Base-by-base conservation (phyloP, 2,329 filamentous ascomycete species). In the Pseudogymnoascus sp. region DNA sequence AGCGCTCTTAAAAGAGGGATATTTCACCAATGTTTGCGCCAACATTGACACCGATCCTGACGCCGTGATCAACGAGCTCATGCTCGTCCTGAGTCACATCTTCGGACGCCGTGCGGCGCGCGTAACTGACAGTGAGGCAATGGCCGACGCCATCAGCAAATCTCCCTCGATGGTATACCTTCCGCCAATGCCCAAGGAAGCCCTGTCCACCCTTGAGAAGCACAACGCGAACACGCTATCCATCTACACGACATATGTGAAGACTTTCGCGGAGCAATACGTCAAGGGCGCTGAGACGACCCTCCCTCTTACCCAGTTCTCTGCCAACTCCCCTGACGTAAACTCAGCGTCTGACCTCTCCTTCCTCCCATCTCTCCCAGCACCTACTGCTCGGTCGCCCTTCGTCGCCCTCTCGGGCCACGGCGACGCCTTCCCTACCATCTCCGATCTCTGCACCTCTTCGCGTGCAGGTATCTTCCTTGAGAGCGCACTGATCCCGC, bases 331-430 rank as follows among this genome's bases (percentile, higher is more conserved):
- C 60, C 25, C 25, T 58, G 33, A 62, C 11, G 59, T 61, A 62
- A 59, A 61, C 39, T 61, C 38, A n/a, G 33, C 25, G 14, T 58
- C 43, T 54, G 59, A 28, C 9, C 62, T 61, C 16, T 62, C 60
- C 43, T 64, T 65, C 36, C 63, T 73, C 16, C 66, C 67, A 60
- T 66, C 60, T 16, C 72, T 78, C 7, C 73, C 76, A 1, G 66
- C 76, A 1, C 75, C 78, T 0, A 75, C 74, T 25, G 75, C 87
- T 4, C 81, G 86, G 4, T 92, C 89, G 0, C 77, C 85, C 0
- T 92, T 92, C 66, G 81, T 86, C 2, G 87, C 87, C 0, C 80
- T 92, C 1, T 92, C 89, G 0, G 88, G 88, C 0, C 78, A 84
- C 50, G 77, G 74, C 1, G 88, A 92, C 67, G 68, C 79, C 0